A percentile compares a stretch with the other conserved stretches of the same genome.
phyloP scores from a whole-genome alignment of 495 filamentous ascomycete species.

The Penicillium pancosmium region DNA sequence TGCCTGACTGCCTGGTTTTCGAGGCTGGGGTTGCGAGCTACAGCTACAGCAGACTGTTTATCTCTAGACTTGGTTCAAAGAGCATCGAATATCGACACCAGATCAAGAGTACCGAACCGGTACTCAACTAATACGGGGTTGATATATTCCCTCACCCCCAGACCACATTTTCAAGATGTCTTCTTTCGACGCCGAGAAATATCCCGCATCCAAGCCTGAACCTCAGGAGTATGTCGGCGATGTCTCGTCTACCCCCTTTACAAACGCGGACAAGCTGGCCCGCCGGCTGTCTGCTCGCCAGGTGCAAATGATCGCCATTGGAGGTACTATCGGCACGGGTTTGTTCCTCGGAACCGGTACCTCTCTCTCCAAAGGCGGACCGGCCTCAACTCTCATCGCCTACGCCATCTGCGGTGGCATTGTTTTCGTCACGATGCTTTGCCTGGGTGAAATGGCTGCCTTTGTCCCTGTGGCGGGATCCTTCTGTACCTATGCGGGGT shows the following conservation, averaged over 20 bases:
- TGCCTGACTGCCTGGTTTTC: neutral
- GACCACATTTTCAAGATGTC: slow-evolving; percentile 4
- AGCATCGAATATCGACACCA: too few species aligned
- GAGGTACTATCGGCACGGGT: slow-evolving; percentile 67
- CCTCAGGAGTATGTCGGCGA: slow-evolving; percentile 13
- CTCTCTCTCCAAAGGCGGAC: slow-evolving; percentile 60
- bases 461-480: slow-evolving; percentile 54
- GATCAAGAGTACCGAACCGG: too few species aligned
- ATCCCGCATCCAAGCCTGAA: slow-evolving; percentile 5
- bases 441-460: slow-evolving; percentile 53
- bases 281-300: slow-evolving; percentile 48
- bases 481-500: slow-evolving; percentile 57
- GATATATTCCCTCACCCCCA: neutral
- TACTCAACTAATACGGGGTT: neutral
- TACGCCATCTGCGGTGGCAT: slow-evolving; percentile 52
- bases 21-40: neutral
- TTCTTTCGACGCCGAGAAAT: slow-evolving; percentile 12
- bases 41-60: too few species aligned
- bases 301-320: slow-evolving; percentile 65
- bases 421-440: slow-evolving; percentile 54
- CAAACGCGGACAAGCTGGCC: slow-evolving; percentile 12
- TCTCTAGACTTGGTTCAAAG: too few species aligned
- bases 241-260: slow-evolving; percentile 10
- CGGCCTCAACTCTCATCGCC: slow-evolving; percentile 64
- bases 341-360: slow-evolving; percentile 64